Percentiles rank a stretch among this genome's conserved stretches.
Conservation (phyloP, 225 moss, liverwort and hornwort species). For the Rhytidiadelphus loreus region DNA sequence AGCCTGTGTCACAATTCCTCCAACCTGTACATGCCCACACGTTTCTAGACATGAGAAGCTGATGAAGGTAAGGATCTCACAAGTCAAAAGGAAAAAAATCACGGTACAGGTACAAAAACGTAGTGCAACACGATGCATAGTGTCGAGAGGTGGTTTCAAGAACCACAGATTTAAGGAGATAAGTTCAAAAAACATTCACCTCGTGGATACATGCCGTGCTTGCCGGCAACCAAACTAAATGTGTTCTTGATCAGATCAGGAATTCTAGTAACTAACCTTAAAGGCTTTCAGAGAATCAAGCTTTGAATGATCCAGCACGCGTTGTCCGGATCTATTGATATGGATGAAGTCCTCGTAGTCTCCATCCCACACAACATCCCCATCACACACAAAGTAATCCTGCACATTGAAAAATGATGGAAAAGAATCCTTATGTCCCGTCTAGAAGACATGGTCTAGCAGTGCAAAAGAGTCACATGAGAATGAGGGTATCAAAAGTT, state of each 20-base stretch:
- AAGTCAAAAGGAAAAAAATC: not conserved
- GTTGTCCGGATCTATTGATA: conserved; percentile 70
- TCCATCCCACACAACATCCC: conserved; percentile 90
- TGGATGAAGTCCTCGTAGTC: conserved; percentile 90
- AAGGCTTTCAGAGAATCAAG: conserved; percentile 58
- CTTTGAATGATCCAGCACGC: conserved; percentile 91
- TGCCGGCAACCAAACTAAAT: not conserved
- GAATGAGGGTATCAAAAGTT: not conserved
- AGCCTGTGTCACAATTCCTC: conserved; percentile 37
- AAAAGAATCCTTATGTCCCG: not conserved
- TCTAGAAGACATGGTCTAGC: not conserved
- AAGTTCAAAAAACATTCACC: not conserved
- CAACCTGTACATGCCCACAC: conserved; percentile 6
- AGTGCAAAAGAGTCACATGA: not conserved
- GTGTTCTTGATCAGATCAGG: not conserved
- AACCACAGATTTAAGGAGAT: not conserved
- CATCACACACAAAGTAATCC: conserved; percentile 97
- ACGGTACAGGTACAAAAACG: not conserved
- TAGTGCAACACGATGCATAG: not conserved
- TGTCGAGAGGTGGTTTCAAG: not conserved
- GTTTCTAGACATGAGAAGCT: not conserved
- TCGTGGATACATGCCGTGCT: not conserved
- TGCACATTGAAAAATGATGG: conserved; percentile 16
- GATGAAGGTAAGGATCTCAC: not conserved
- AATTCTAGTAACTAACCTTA: conserved; percentile 28